These are phyloP conservation scores for Simmondsia chinensis DNA, from an alignment of 148 eudicot species.

Conservation along the genomic window DNA sequence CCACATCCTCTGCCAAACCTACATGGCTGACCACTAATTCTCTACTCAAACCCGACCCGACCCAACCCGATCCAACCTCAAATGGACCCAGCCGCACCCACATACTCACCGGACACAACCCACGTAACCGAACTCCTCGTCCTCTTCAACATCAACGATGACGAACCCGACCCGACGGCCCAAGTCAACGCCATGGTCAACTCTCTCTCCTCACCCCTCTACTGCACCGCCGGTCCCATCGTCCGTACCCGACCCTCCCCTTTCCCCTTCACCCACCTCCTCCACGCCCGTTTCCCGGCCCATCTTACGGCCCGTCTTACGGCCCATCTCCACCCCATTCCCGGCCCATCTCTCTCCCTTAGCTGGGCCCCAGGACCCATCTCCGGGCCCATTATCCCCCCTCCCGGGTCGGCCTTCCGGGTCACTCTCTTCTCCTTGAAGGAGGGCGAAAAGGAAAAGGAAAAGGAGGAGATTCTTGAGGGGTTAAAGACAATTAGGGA, in stretches of 20 bases:
- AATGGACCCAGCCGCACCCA: too few species aligned
- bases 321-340: constrained; percentile 3
- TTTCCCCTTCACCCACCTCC: constrained; percentile 23
- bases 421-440: constrained; percentile 9
- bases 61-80: too few species aligned
- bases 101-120: background rate
- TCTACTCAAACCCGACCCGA: too few species aligned
- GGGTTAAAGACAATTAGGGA: constrained; percentile 9
- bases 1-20: too few species aligned
- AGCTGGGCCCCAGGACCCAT: constrained; percentile 1
- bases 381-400: constrained; percentile 9
- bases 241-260: constrained; percentile 16
- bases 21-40: too few species aligned
- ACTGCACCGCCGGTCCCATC: constrained; percentile 30
- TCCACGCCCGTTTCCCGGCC: constrained; percentile 25
- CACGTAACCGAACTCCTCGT: constrained; percentile 22
- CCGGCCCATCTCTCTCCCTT: constrained; percentile 3
- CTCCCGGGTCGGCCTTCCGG: constrained; percentile 22
- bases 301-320: too few species aligned
- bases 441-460: background rate
- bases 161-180: constrained; percentile 4
- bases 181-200: constrained; percentile 16
- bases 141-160: constrained; percentile 21
- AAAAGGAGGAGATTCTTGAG: constrained; percentile 10
- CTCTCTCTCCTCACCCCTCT: constrained; percentile 9